Percentiles rank a stretch among this genome's conserved stretches.
These are phyloP conservation scores for Pyrus hybrid DNA, from an alignment of 331 rosid genomes.

Conservation along the genomic window DNA sequence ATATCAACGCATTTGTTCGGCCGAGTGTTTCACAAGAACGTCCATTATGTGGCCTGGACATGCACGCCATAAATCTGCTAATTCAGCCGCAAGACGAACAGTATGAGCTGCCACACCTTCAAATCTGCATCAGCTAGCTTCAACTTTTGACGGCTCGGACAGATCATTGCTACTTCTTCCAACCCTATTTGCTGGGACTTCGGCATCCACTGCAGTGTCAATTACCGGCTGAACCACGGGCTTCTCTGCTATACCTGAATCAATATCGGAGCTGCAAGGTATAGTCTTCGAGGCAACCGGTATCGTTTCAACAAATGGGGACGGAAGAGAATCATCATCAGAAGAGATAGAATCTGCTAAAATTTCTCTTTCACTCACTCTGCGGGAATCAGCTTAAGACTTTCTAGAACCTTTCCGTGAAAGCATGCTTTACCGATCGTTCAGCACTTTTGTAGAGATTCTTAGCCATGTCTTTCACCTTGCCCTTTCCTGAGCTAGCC, in stretches of 20 bases:
- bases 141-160: not conserved
- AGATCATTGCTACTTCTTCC: not conserved
- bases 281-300: constrained; percentile 20
- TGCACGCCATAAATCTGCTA: not conserved
- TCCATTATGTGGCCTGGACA: not conserved
- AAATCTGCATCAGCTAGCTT: not conserved
- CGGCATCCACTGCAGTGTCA: constrained; percentile 13
- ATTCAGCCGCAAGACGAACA: not conserved
- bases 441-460: constrained; percentile 50
- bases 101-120: not conserved
- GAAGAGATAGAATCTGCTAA: constrained; percentile 42
- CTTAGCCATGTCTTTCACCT: constrained; percentile 56
- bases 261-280: not conserved
- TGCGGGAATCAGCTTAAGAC: constrained; percentile 10
- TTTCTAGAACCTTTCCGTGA: constrained; percentile 50
- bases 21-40: not conserved
- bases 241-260: no score
- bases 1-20: not conserved
- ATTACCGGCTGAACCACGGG: constrained; percentile 21
- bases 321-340: constrained; percentile 28
- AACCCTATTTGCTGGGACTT: not conserved
- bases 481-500: constrained; percentile 54
- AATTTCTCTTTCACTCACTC: constrained; percentile 20
- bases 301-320: constrained; percentile 25
- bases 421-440: constrained; percentile 49